Conservation (phyloP, 352 stramenopile genomes). For the Pythium sp. region DNA sequence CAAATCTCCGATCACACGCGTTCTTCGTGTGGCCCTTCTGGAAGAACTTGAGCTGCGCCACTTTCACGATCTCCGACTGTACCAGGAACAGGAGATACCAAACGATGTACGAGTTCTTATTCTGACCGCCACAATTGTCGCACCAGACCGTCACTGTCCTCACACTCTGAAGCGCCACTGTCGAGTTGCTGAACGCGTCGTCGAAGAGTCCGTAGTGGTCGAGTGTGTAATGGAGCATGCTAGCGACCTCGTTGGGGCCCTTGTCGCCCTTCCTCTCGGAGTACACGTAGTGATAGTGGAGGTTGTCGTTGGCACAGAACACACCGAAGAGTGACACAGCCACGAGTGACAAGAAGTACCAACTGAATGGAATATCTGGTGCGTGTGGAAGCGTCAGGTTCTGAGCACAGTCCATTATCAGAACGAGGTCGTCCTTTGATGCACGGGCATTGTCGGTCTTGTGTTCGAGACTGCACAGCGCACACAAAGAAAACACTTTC, state of each 20-base stretch:
- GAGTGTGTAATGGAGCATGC: neutral
- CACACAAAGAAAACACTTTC: neutral
- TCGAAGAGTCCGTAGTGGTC: neutral
- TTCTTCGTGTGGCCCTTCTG: neutral
- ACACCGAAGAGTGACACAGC: neutral
- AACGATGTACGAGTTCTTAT: constrained; percentile 3
- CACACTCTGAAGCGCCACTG: too few species aligned
- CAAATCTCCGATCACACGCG: constrained; percentile 2
- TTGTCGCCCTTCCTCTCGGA: neutral
- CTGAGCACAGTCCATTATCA: neutral
- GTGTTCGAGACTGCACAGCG: neutral
- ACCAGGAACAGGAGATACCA: constrained; percentile 6
- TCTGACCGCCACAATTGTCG: constrained; percentile 1
- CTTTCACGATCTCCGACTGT: neutral
- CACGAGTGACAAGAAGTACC: constrained; percentile 5
- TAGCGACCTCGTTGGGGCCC: neutral
- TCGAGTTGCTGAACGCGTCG: neutral
- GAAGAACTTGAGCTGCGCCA: neutral
- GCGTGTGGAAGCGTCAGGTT: neutral
- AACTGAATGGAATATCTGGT: neutral
- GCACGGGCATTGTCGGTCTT: neutral
- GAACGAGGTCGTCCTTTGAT: neutral
- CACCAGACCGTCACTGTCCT: neutral
- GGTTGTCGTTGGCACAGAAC: neutral
- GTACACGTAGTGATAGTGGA: neutral